phyloP scores from a whole-genome alignment of 2,329 filamentous ascomycete genomes.

The Penicillium sp. region DNA sequence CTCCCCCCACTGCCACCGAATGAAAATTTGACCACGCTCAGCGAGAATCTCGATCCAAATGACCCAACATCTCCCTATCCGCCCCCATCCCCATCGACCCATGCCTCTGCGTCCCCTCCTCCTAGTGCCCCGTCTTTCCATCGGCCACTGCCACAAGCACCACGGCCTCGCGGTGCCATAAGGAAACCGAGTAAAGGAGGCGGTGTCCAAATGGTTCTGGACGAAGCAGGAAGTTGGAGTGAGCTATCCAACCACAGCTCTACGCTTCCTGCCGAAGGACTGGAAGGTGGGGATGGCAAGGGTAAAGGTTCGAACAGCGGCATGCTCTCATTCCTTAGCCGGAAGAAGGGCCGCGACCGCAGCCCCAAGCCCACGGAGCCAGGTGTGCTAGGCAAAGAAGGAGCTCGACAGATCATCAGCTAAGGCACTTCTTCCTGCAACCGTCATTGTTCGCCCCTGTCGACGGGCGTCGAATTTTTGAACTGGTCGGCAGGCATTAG shows the following conservation, averaged over 20 bases:
- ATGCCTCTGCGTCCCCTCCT: conserved; percentile 29
- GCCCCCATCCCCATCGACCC: conserved; percentile 34
- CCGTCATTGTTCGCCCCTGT: background rate
- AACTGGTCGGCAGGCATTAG: background rate
- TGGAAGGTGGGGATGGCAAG: conserved; percentile 41
- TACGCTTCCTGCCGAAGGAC: conserved; percentile 71
- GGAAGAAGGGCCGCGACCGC: conserved; percentile 87
- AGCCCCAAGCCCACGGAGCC: conserved; percentile 94
- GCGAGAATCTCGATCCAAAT: conserved; percentile 35
- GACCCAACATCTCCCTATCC: conserved; percentile 24
- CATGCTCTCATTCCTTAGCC: conserved; percentile 85
- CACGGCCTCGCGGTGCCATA: conserved; percentile 62
- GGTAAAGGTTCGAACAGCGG: conserved; percentile 64
- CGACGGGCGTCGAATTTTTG: too few species aligned
- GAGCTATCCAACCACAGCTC: conserved; percentile 84
- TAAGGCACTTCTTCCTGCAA: conserved; percentile 40
- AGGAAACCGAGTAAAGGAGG: conserved; percentile 77
- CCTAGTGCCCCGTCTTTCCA: conserved; percentile 43
- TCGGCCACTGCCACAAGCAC: conserved; percentile 41
- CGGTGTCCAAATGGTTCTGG: conserved; percentile 87
- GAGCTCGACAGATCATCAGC: conserved; percentile 79
- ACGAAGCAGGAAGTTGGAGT: conserved; percentile 88
- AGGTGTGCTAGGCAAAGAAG: conserved; percentile 92
- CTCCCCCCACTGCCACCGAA: conserved; percentile 29
- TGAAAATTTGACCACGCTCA: conserved; percentile 30